phyloP scores from a whole-genome alignment of 208 protist species.

The Trypanosoma avium region DNA sequence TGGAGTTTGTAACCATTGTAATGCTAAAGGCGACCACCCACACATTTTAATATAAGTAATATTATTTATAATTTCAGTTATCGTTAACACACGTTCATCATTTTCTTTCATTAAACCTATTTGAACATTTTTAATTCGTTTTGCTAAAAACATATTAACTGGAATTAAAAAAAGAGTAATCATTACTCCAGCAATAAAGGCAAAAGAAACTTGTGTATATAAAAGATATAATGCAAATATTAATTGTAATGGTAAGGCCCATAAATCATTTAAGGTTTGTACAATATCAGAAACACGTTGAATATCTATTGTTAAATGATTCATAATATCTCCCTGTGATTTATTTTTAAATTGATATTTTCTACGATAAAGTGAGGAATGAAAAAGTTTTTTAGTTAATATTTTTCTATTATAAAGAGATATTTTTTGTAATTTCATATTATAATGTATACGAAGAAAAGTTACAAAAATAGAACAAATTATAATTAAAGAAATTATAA shows the following conservation, averaged over 20 bases:
- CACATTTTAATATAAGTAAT: constrained; percentile 33
- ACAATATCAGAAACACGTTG: constrained; percentile 26
- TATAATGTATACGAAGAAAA: constrained; percentile 34
- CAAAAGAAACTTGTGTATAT: constrained; percentile 38
- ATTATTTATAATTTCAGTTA: constrained; percentile 34
- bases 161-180: constrained; percentile 28
- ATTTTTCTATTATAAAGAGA: constrained; percentile 24
- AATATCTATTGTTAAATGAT: constrained; percentile 31
- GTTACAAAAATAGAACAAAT: constrained; percentile 8
- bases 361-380: constrained; percentile 4
- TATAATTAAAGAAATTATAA: constrained; percentile 24
- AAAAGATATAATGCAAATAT: constrained; percentile 26
- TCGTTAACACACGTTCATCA: constrained; percentile 31
- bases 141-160: constrained; percentile 28
- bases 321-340: constrained; percentile 31
- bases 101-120: constrained; percentile 25
- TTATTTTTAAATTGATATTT: constrained; percentile 18
- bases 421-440: constrained; percentile 24
- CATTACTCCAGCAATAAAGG: constrained; percentile 30
- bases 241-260: constrained; percentile 33
- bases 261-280: constrained; percentile 30
- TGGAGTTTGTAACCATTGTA: constrained; percentile 22
- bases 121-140: constrained; percentile 25
- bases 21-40: constrained; percentile 17
- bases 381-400: constrained; percentile 23